Evolutionary conservation across 108 stramenopile species (phyloP).

Genomic region (Mediolabrus comicus): DNA sequence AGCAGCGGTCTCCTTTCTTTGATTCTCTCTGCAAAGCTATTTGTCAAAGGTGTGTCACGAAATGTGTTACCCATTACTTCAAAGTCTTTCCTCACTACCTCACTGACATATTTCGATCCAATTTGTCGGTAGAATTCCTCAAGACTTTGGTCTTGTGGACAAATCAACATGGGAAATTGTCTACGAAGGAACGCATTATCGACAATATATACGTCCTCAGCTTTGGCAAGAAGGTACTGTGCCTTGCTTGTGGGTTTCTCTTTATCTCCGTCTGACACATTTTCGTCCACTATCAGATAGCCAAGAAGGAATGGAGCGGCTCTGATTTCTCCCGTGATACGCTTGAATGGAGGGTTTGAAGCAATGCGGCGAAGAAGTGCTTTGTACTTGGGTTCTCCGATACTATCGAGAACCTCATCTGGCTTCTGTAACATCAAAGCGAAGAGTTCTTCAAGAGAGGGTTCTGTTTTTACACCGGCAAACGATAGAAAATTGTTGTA

Average conservation of each 20-base stretch:
- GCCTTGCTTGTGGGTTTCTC: neutral
- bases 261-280: neutral
- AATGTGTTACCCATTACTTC: slow-evolving; percentile 48
- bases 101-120: slow-evolving; percentile 69
- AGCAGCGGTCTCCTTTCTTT: slow-evolving; percentile 68
- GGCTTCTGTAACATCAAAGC: slow-evolving; percentile 51
- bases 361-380: slow-evolving; percentile 67
- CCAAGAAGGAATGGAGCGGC: slow-evolving; percentile 73
- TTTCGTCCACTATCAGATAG: slow-evolving; percentile 44
- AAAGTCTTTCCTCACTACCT: slow-evolving; percentile 62
- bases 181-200: slow-evolving; percentile 77
- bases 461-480: slow-evolving; percentile 42
- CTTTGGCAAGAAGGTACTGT: slow-evolving; percentile 55
- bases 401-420: slow-evolving; percentile 47
- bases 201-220: slow-evolving; percentile 73
- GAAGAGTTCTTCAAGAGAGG: slow-evolving; percentile 31
- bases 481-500: slow-evolving; percentile 41
- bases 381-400: slow-evolving; percentile 60
- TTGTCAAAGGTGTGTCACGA: slow-evolving; percentile 40
- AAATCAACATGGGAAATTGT: slow-evolving; percentile 52
- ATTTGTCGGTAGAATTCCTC: slow-evolving; percentile 67
- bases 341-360: slow-evolving; percentile 62
- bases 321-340: slow-evolving; percentile 57
- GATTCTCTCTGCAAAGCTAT: slow-evolving; percentile 52
- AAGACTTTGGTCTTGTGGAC: slow-evolving; percentile 70